Evolutionary conservation across 768 basidiomycete species (phyloP).

Genomic region (Coprinellus micaceus): DNA sequence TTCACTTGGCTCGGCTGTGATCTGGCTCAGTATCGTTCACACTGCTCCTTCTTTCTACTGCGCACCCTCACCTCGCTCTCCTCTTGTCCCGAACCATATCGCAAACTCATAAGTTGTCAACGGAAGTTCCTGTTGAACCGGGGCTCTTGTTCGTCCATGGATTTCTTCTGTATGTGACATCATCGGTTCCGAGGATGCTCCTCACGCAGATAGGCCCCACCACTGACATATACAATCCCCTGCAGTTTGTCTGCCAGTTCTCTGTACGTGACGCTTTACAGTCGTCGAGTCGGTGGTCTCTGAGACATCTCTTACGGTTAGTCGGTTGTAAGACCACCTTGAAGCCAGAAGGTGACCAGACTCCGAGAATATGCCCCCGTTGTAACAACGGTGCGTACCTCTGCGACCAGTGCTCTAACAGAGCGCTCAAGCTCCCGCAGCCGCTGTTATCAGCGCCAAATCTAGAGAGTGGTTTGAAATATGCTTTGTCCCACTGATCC

Average conservation of each 20-base stretch:
- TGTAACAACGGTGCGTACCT: slow-evolving; percentile 54
- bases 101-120: too few species aligned
- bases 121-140: too few species aligned
- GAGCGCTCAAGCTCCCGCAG: slow-evolving; percentile 21
- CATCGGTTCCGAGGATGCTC: too few species aligned
- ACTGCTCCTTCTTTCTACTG: too few species aligned
- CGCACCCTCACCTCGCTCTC: too few species aligned
- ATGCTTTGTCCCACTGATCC: slow-evolving; percentile 64
- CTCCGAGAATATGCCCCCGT: slow-evolving; percentile 56
- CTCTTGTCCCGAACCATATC: too few species aligned
- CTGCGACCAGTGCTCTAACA: not conserved
- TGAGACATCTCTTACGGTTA: slow-evolving; percentile 19
- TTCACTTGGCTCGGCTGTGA: too few species aligned
- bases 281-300: not conserved
- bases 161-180: slow-evolving; percentile 8
- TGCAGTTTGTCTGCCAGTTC: slow-evolving; percentile 13
- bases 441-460: slow-evolving; percentile 54
- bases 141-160: too few species aligned
- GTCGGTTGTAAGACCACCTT: slow-evolving; percentile 60
- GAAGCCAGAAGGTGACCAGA: slow-evolving; percentile 49
- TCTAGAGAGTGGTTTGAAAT: slow-evolving; percentile 63
- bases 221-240: too few species aligned
- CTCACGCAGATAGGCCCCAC: too few species aligned
- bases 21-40: too few species aligned
- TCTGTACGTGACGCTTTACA: slow-evolving; percentile 7